Base-by-base conservation (phyloP, 805 yeast species). In the Limtongia smithiae region DNA sequence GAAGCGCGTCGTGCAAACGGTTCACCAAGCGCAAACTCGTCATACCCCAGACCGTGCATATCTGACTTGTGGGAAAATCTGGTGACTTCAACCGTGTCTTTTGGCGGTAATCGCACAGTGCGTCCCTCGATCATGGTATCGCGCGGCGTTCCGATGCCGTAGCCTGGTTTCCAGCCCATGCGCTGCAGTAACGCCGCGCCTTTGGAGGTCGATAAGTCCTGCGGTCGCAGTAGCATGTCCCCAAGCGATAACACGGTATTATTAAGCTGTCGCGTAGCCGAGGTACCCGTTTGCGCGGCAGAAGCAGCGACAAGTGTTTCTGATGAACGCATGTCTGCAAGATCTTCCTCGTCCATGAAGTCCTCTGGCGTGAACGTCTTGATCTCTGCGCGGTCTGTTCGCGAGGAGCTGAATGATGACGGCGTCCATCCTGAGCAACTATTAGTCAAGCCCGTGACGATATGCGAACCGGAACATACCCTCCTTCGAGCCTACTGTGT, bases 161-260 rank as follows among this genome's bases (percentile, higher is more conserved):
- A 83, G 28, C 96, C 96, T 42, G 71, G 68, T 17, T 69, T 68
- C 96, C 96, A 88, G 3, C 96, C 96, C 71, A 88, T 73, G 58
- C 75, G 82, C 60, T 79, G 82, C 60, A 88, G 69, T 59, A 88
- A 67, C 50, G 69, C 71, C 66, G 89, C 76, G 21, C 96, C 96
- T 44, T 83, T 72, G 59, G 85, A 85, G 41, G 76, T 77, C 9
- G 72, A 62, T 2, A 27, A 28, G 18, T 31, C 33, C 4, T 24
- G 24, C 20, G 28, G 9, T 5, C 17, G 32, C 15, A 37, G 18
- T 25, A 36, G 3, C n/a, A n/a, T n/a, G n/a, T n/a, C n/a, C n/a
- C n/a, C n/a, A n/a, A n/a, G n/a, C n/a, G n/a, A n/a, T n/a, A n/a
- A n/a, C n/a, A n/a, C n/a, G n/a, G n/a, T n/a, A n/a, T n/a, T n/a